Percentiles rank a stretch among this genome's conserved stretches.
Evolutionary conservation across 768 basidiomycete species (phyloP).

Genomic region (Phylloporus arenicola): DNA sequence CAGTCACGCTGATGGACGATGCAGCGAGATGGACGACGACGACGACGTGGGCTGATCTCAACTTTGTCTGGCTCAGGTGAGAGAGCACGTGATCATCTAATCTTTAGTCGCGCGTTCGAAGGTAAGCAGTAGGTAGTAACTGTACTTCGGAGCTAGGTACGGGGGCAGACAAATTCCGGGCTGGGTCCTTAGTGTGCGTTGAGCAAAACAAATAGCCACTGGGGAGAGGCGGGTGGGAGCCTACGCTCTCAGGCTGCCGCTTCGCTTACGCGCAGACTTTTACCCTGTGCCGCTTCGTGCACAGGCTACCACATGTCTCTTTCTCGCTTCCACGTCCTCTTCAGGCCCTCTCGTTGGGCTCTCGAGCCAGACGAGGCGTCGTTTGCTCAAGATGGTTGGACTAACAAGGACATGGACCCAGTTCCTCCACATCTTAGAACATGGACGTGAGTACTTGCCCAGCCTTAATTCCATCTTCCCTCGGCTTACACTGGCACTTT

Average conservation of each 20-base stretch:
- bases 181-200: too few relatives aligned
- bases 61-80: conserved; percentile 14
- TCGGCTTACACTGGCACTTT: background rate
- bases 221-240: too few relatives aligned
- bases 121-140: too few relatives aligned
- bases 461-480: background rate
- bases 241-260: too few relatives aligned
- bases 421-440: conserved; percentile 57
- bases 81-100: conserved; percentile 23
- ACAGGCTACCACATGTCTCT: too few relatives aligned
- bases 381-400: conserved; percentile 53
- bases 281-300: too few relatives aligned
- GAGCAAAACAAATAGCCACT: too few relatives aligned
- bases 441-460: conserved; percentile 41
- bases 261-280: too few relatives aligned
- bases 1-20: background rate
- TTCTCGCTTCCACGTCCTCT: conserved; percentile 32
- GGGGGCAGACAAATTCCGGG: too few relatives aligned
- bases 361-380: conserved; percentile 43
- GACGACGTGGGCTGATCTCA: background rate
- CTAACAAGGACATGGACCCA: conserved; percentile 75
- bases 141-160: too few relatives aligned
- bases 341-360: background rate
- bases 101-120: conserved; percentile 9
- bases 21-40: background rate